Conservation (phyloP, 225 moss, liverwort and hornwort genomes). For the Pseudisothecium myosuroides region DNA sequence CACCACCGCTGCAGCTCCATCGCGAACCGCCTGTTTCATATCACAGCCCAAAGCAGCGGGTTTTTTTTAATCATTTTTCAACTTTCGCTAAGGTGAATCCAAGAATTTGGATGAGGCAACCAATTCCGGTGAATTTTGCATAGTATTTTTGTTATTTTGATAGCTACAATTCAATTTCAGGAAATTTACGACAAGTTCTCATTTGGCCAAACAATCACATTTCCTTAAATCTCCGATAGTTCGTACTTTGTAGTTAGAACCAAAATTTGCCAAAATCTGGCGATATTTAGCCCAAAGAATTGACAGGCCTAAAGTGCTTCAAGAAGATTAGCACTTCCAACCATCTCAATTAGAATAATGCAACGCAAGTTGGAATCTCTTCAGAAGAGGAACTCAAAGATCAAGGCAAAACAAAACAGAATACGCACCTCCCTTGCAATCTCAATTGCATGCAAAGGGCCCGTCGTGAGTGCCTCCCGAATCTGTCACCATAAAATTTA, state of each 20-base stretch:
- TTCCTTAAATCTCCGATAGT: not conserved
- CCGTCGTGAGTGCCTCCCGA: conserved; percentile 62
- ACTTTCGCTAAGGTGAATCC: not conserved
- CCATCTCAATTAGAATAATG: not conserved
- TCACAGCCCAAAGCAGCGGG: not conserved
- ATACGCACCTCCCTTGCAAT: conserved; percentile 52
- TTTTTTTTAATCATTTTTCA: not conserved
- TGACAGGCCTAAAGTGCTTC: not conserved
- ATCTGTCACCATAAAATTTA: conserved; percentile 10
- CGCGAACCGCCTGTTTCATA: conserved; percentile 60
- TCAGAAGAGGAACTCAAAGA: not conserved
- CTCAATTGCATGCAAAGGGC: conserved; percentile 70
- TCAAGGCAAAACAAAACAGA: not conserved
- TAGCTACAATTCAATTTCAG: not conserved
- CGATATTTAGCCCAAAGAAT: not conserved
- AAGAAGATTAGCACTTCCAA: not conserved
- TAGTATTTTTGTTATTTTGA: not conserved
- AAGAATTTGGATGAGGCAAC: not conserved
- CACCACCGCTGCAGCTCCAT: conserved; percentile 76
- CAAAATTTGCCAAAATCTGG: not conserved
- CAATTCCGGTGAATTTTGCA: not conserved
- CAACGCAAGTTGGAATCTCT: not conserved
- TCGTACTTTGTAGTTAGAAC: not conserved
- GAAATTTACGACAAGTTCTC: too few relatives aligned
- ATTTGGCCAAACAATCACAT: not conserved